Evolutionary conservation across 768 basidiomycete species (phyloP), one percentile per base, ranked within the genome.

Genomic region (Tulasnella sp.): DNA sequence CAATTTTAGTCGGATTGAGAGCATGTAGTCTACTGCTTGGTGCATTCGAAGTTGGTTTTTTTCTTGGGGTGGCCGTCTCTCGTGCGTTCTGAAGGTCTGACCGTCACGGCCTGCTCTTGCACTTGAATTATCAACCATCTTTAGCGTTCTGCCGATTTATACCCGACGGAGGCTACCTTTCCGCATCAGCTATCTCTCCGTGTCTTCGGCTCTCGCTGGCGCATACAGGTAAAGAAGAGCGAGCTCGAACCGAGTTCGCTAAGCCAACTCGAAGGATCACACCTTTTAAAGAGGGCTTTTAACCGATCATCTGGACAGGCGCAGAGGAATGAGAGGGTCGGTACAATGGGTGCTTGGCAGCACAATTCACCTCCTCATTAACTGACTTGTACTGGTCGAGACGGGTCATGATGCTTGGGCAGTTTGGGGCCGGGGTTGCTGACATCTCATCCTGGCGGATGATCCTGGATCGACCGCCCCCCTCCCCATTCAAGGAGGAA

Each of bases 371-470:
- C 29, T 19, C 14, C 58, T n/a, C 36, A 45, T 12, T 15, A n/a
- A n/a, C n/a, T n/a, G n/a, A 75, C 76, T 9, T 0, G n/a, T 9
- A 58, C 29, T 19, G 77, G 22, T 77, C 74, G 77, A 45, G 77
- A 22, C 75, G 77, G 77, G 75, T 77, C 38, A 67, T 77, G 37
- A 75, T 77, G 40, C 25, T 77, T 25, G 77, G 75, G 73, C 74
- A 73, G 2, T 38, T 77, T 52, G 3, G 75, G 29, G 34, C 54
- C 17, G 77, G 77, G 8, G 49, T 77, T 29, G 25, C 64, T 12
- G 49, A 73, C 17, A 75, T 36, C 69, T 77, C 54, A 22, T 77
- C 9, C 77, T 77, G 8, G 75, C 77, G 15, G 77, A 77, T 72
- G 45, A 70, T 34, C 77, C 77, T 17, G 40, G 49, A 8, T 29